Evolutionary conservation across 1,284 basidiomycete species (phyloP).

Genomic region (Trametes polyzona): DNA sequence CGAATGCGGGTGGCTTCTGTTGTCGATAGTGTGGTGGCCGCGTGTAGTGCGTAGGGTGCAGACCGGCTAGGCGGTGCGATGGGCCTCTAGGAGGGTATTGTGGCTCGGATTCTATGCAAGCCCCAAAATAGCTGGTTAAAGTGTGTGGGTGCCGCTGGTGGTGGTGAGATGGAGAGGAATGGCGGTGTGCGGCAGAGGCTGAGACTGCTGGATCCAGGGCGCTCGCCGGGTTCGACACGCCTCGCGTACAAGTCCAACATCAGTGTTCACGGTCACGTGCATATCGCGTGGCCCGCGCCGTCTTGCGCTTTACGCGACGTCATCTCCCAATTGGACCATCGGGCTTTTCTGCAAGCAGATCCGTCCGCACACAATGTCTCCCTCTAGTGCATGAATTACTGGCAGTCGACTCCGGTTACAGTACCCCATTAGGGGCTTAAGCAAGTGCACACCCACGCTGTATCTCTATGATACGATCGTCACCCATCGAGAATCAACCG

Average conservation of each 20-base stretch:
- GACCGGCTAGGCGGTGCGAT: background rate
- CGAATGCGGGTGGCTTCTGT: slow-evolving; percentile 1
- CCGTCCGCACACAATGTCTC: too few species aligned
- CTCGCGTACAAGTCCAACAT: slow-evolving; percentile 26
- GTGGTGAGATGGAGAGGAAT: background rate
- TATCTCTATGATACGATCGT: too few species aligned
- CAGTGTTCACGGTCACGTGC: slow-evolving; percentile 35
- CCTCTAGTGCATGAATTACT: too few species aligned
- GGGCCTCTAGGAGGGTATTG: background rate
- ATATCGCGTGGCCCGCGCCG: slow-evolving; percentile 25
- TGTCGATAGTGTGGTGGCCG: slow-evolving; percentile 10
- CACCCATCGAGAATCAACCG: too few species aligned
- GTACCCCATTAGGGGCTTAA: too few species aligned
- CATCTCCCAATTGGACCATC: too few species aligned
- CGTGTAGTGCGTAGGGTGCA: background rate
- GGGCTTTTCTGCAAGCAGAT: too few species aligned
- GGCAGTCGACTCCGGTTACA: too few species aligned
- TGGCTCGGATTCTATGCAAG: background rate
- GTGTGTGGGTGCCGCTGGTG: background rate
- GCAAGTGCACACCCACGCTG: too few species aligned
- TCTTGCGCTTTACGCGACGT: too few species aligned
- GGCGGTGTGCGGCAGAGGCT: background rate
- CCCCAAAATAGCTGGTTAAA: background rate
- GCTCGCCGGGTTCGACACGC: slow-evolving; percentile 2
- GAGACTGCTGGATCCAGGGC: slow-evolving; percentile 9